These are phyloP conservation scores for Giardia muris DNA, from an alignment of 208 protist species.

Conservation along the genomic window DNA sequence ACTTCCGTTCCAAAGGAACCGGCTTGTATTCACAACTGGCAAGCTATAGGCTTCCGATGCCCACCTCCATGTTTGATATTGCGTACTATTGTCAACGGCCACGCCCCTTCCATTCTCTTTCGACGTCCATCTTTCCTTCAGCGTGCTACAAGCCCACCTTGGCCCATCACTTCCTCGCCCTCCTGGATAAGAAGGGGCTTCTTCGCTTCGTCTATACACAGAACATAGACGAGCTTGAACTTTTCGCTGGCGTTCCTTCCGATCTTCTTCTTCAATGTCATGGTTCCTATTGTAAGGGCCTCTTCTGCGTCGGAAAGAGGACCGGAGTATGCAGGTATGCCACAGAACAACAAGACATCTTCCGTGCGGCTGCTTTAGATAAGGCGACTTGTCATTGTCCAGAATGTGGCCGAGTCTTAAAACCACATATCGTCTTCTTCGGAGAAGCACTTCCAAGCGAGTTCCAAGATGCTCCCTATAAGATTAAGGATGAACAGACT, in stretches of 20 bases:
- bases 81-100: constrained; percentile 38
- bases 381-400: neutral
- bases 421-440: constrained; percentile 54
- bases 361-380: neutral
- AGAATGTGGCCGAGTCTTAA: constrained; percentile 25
- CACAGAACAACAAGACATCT: neutral
- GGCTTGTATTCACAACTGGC: constrained; percentile 45
- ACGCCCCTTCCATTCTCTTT: constrained; percentile 36
- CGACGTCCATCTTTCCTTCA: constrained; percentile 34
- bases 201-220: constrained; percentile 42
- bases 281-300: constrained; percentile 30
- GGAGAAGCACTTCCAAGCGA: constrained; percentile 38
- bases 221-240: constrained; percentile 48
- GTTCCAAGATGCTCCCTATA: neutral
- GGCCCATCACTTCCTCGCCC: constrained; percentile 41
- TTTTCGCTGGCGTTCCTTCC: constrained; percentile 29
- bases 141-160: constrained; percentile 33
- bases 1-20: constrained; percentile 42
- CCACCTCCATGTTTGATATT: constrained; percentile 41
- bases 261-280: constrained; percentile 37
- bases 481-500: neutral
- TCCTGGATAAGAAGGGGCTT: constrained; percentile 31
- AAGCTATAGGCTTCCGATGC: constrained; percentile 36
- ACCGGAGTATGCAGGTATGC: neutral
- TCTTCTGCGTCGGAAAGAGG: neutral